Conservation (phyloP, 805 yeast species). For the Cyberlindnera americana region DNA sequence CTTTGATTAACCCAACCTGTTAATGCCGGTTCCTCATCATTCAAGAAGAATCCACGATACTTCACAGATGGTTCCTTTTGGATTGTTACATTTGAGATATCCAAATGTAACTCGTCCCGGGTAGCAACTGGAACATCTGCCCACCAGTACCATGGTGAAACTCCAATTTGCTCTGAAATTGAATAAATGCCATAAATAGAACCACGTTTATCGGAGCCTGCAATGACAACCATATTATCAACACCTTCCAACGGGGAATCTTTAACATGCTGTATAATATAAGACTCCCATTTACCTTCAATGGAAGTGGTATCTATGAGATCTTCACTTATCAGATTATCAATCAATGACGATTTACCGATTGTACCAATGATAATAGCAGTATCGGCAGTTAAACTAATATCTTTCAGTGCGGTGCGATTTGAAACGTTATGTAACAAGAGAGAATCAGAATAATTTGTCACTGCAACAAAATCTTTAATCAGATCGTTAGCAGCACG, state of each 20-base stretch:
- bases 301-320: slow-evolving; percentile 3
- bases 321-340: slow-evolving; percentile 1
- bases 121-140: slow-evolving; percentile 11
- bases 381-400: slow-evolving; percentile 6
- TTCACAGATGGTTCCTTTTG: slow-evolving; percentile 10
- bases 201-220: slow-evolving; percentile 15
- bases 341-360: slow-evolving; percentile 10
- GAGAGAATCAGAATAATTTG: background rate
- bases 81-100: background rate
- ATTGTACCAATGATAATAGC: slow-evolving; percentile 14
- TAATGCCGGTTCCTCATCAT: slow-evolving; percentile 15
- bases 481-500: slow-evolving; percentile 11
- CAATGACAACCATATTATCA: slow-evolving; percentile 7
- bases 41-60: slow-evolving; percentile 15
- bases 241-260: slow-evolving; percentile 5
- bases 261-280: slow-evolving; percentile 4
- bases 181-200: slow-evolving; percentile 13
- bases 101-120: slow-evolving; percentile 3
- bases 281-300: slow-evolving; percentile 12
- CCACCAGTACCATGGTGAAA: slow-evolving; percentile 17
- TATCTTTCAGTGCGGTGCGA: background rate
- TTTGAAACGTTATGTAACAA: background rate
- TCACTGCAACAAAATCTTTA: slow-evolving; percentile 9
- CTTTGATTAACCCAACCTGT: slow-evolving; percentile 12
- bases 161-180: slow-evolving; percentile 14